These are phyloP conservation scores for Podochytrium sp. DNA, from an alignment of 192 early-diverging fungal genomes.

Conservation along the genomic window DNA sequence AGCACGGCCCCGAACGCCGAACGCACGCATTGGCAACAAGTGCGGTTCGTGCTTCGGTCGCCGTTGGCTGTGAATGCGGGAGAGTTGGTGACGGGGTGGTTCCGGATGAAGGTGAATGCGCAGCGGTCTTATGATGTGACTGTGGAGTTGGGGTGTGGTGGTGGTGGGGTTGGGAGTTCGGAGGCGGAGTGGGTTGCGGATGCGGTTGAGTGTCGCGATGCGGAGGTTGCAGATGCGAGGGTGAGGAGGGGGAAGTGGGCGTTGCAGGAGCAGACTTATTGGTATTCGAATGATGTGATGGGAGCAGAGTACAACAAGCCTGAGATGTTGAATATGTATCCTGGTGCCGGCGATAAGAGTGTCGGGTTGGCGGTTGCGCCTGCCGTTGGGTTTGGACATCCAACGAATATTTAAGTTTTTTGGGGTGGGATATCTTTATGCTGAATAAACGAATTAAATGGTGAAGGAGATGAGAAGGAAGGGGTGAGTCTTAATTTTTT, in stretches of 20 bases:
- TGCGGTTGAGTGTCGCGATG: slow-evolving; percentile 6
- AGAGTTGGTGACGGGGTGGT: slow-evolving; percentile 81
- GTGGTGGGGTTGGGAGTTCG: slow-evolving; percentile 56
- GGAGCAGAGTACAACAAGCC: slow-evolving; percentile 41
- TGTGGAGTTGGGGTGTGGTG: slow-evolving; percentile 63
- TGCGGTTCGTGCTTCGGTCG: slow-evolving; percentile 75
- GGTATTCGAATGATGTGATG: slow-evolving; percentile 26
- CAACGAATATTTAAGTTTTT: slow-evolving; percentile 21
- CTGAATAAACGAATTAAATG: neutral
- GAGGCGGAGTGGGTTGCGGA: slow-evolving; percentile 39
- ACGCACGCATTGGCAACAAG: slow-evolving; percentile 98
- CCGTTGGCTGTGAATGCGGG: slow-evolving; percentile 94
- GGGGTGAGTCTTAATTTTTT: too few relatives aligned
- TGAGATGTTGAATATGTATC: slow-evolving; percentile 38
- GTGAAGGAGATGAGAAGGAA: too few relatives aligned
- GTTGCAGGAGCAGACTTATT: slow-evolving; percentile 83
- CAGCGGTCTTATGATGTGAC: slow-evolving; percentile 90
- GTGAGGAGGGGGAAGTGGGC: slow-evolving; percentile 77
- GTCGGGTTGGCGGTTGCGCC: neutral
- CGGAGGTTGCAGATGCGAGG: slow-evolving; percentile 15
- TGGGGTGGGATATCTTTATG: neutral
- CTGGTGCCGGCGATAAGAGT: neutral
- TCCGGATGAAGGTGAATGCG: slow-evolving; percentile 85
- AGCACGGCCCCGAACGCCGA: slow-evolving; percentile 85
- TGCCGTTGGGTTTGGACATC: slow-evolving; percentile 7